Percentiles rank a stretch among this genome's conserved stretches.
These are phyloP conservation scores for Thermomucor indicae-seudaticae DNA, from an alignment of 371 early-diverging fungal species.

Conservation along the genomic window DNA sequence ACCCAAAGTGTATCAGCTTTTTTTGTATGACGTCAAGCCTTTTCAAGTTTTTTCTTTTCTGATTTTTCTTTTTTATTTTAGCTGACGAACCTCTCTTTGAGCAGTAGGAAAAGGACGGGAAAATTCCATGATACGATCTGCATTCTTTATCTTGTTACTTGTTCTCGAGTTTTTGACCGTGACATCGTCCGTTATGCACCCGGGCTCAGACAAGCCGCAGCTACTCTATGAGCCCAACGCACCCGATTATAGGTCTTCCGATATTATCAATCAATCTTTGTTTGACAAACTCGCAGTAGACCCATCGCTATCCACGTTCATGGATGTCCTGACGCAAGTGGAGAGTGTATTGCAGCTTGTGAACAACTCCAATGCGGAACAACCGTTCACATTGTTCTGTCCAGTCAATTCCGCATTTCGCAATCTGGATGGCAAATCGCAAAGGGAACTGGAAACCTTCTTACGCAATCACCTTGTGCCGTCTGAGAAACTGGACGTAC, in stretches of 20 bases:
- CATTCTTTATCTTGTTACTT: not conserved
- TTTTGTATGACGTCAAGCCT: not conserved
- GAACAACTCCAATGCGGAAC: slow-evolving; percentile 20
- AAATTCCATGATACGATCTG: not conserved
- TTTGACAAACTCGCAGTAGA: slow-evolving; percentile 47
- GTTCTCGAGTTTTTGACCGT: not conserved
- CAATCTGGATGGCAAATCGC: slow-evolving; percentile 12
- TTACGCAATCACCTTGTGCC: slow-evolving; percentile 37
- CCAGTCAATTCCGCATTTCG: slow-evolving; percentile 40
- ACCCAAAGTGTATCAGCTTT: not conserved
- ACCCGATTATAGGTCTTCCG: slow-evolving; percentile 26
- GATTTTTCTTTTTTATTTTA: slow-evolving; percentile 1
- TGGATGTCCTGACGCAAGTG: slow-evolving; percentile 37
- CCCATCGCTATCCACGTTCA: slow-evolving; percentile 35
- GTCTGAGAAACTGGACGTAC: slow-evolving; percentile 12
- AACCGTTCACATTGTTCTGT: slow-evolving; percentile 33
- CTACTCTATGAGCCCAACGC: slow-evolving; percentile 34
- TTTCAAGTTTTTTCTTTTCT: slow-evolving; percentile 4
- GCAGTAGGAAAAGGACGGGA: not conserved
- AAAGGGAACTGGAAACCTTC: slow-evolving; percentile 21
- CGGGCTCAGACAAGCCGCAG: slow-evolving; percentile 7
- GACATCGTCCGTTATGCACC: not conserved
- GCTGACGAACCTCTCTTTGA: not conserved
- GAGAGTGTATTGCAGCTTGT: slow-evolving; percentile 26
- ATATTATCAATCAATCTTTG: slow-evolving; percentile 22